These are phyloP conservation scores for Melastoma malabathricum DNA, from an alignment of 345 rosid genomes.

Conservation along the genomic window DNA sequence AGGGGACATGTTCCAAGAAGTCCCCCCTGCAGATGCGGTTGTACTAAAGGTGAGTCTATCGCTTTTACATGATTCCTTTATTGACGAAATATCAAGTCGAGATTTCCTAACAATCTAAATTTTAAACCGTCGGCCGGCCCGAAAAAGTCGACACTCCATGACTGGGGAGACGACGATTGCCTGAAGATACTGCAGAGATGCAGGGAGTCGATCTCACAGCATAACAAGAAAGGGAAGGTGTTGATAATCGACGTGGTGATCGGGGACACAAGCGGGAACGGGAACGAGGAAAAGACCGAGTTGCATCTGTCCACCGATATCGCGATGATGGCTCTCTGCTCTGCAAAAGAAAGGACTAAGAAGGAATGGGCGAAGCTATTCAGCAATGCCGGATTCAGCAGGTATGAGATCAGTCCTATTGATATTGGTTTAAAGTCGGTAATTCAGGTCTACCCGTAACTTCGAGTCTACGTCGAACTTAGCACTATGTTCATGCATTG, in stretches of 20 bases:
- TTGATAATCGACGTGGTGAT: constrained; percentile 6
- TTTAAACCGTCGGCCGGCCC: too few species aligned
- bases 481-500: too few species aligned
- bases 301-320: constrained; percentile 14
- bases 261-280: background rate
- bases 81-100: too few species aligned
- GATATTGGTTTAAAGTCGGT: constrained; percentile 4
- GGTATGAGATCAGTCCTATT: constrained; percentile 3
- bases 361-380: constrained; percentile 18
- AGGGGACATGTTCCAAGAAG: constrained; percentile 22
- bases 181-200: too few species aligned
- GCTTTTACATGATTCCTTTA: too few species aligned
- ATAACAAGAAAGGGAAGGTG: background rate
- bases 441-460: constrained; percentile 2
- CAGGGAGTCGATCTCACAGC: too few species aligned
- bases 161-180: background rate
- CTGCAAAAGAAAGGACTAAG: constrained; percentile 8
- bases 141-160: constrained; percentile 6
- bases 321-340: constrained; percentile 8
- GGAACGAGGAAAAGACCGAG: constrained; percentile 1
- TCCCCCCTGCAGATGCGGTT: constrained; percentile 21
- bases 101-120: too few species aligned
- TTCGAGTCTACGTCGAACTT: too few species aligned
- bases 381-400: constrained; percentile 12
- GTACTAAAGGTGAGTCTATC: constrained; percentile 18